Conservation (phyloP, 331 rosid genomes). For the Acacia pycnantha region DNA sequence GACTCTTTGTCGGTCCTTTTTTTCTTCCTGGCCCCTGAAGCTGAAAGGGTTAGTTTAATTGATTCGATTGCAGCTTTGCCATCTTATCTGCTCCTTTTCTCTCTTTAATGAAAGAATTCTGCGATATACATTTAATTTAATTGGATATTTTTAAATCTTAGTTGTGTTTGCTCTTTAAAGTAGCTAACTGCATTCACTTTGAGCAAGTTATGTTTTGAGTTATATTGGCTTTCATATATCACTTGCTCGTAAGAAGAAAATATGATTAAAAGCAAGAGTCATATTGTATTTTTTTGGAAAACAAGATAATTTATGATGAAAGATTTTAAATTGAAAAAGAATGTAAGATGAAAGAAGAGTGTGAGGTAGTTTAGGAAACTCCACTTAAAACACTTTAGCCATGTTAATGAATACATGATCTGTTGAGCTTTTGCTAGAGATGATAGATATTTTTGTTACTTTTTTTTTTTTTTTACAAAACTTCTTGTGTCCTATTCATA, state of each 20-base stretch:
- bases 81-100: background rate
- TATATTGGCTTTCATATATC: background rate
- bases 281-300: background rate
- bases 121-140: background rate
- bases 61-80: background rate
- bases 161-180: background rate
- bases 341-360: background rate
- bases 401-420: background rate
- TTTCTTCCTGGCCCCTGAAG: background rate
- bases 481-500: conserved; percentile 2
- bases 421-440: background rate
- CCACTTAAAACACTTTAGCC: background rate
- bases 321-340: background rate
- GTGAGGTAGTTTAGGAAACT: conserved; percentile 1
- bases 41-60: background rate
- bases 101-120: background rate
- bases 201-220: background rate
- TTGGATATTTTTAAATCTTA: background rate
- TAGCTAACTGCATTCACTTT: background rate
- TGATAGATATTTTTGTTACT: background rate
- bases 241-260: background rate
- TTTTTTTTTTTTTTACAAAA: background rate
- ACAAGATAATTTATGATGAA: background rate
- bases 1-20: background rate
- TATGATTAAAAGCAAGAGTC: background rate